These are phyloP conservation scores for Hanseniaspora valbyensis DNA, from an alignment of 805 yeast species.

Conservation along the genomic window DNA sequence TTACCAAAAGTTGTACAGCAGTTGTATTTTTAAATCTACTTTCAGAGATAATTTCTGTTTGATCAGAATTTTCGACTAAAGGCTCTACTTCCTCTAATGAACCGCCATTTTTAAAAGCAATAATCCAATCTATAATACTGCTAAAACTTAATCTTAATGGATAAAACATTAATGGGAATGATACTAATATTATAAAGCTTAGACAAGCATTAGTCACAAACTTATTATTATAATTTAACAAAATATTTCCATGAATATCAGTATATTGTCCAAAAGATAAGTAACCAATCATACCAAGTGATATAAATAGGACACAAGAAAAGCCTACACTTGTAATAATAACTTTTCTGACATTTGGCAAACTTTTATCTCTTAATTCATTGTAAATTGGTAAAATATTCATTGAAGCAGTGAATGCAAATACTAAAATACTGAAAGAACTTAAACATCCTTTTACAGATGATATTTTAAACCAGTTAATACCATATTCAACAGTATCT, in stretches of 20 bases:
- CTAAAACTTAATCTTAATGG: constrained; percentile 67
- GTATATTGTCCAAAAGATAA: constrained; percentile 51
- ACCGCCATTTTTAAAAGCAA: neutral
- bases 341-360: constrained; percentile 38
- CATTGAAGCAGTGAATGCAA: constrained; percentile 76
- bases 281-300: constrained; percentile 61
- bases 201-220: constrained; percentile 45
- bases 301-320: constrained; percentile 47
- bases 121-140: constrained; percentile 46
- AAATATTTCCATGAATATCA: constrained; percentile 52
- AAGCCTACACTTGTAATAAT: constrained; percentile 39
- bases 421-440: constrained; percentile 62
- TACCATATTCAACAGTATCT: constrained; percentile 12
- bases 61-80: neutral
- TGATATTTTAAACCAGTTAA: constrained; percentile 32
- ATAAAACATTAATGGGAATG: constrained; percentile 70
- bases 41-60: constrained; percentile 17
- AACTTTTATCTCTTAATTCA: constrained; percentile 47
- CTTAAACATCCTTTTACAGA: constrained; percentile 39
- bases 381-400: constrained; percentile 67
- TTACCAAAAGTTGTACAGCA: constrained; percentile 35
- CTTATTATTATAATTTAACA: constrained; percentile 51
- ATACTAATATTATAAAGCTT: constrained; percentile 61
- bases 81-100: neutral
- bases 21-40: constrained; percentile 31